Base-by-base conservation (phyloP, 805 yeast species). In the Pichia kluyveri region DNA sequence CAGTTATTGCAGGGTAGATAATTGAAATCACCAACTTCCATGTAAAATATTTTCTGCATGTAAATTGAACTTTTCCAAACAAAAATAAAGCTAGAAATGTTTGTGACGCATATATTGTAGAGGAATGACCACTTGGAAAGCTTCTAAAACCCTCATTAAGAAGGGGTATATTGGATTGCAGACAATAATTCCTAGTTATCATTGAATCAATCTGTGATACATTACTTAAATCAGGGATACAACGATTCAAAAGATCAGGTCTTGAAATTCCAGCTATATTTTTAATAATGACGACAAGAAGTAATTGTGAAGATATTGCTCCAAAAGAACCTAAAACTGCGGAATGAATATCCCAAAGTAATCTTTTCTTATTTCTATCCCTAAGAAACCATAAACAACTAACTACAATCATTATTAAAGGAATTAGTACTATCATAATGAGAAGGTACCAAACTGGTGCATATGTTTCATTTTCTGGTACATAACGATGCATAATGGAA, bases 91-190 rank as follows among this genome's bases (percentile, higher is more conserved):
- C 56, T 30, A 67, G 58, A 18, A 68, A 58, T 1, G 69, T 65
- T 50, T 70, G 65, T 0, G 80, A 72, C 0, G 80, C 68, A 54
- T 77, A 77, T 23, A 76, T 63, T 7, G 76, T 66, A 9, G 79
- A 66, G 0, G 82, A 69, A 56, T 78, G 83, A 1, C 81, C 83
- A 43, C 79, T 75, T 2, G 83, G 83, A 43, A 80, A 76, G 28
- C 79, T 73, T 53, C 80, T 67, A 56, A 76, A 73, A 1, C 82
- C 83, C 55, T 77, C 81, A 55, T 61, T 57, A 18, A 78, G 57
- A 4, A 66, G 48, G 15, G 51, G 55, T 4, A 57, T 23, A 44
- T 73, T 56, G 1, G 59, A 56, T 27, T 72, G 67, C 1, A 75
- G 65, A 56, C 83, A 79, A 1, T 73, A 70, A 12, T 67, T 72